phyloP scores from a whole-genome alignment of 495 filamentous ascomycete species.

The Penicillium fimorum region DNA sequence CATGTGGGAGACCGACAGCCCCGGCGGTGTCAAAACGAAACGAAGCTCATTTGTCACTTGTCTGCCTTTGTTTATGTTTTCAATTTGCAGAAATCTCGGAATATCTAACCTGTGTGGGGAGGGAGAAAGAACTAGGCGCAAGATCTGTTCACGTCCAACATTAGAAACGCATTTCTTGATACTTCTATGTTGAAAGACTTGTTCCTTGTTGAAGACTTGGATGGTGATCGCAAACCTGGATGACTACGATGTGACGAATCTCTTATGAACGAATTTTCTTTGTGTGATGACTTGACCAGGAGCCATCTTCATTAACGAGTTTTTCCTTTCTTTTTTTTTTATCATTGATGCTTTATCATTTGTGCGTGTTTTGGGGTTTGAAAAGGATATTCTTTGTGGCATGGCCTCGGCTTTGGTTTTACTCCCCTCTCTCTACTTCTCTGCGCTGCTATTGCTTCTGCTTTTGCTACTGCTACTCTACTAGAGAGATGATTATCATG shows the following conservation, averaged over 20 bases:
- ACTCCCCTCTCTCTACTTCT: background rate
- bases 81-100: constrained; percentile 10
- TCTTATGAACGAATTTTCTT: constrained; percentile 37
- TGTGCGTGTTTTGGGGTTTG: constrained; percentile 11
- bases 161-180: constrained; percentile 4
- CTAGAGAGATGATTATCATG: constrained; percentile 37
- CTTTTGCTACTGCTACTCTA: constrained; percentile 19
- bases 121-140: background rate
- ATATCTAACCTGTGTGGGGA: constrained; percentile 1
- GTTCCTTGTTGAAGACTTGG: background rate
- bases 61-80: constrained; percentile 19
- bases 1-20: background rate
- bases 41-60: constrained; percentile 14
- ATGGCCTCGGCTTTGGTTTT: constrained; percentile 17
- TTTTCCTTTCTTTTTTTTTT: constrained; percentile 7
- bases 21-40: constrained; percentile 5
- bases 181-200: constrained; percentile 21
- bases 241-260: constrained; percentile 53
- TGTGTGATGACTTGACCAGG: constrained; percentile 20
- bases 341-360: constrained; percentile 10
- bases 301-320: constrained; percentile 10
- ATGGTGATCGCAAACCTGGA: constrained; percentile 27
- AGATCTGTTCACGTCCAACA: background rate
- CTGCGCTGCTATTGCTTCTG: background rate
- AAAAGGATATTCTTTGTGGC: constrained; percentile 23